Evolutionary conservation across 495 filamentous ascomycete species (phyloP).

Genomic region (Xylaria intraflava): DNA sequence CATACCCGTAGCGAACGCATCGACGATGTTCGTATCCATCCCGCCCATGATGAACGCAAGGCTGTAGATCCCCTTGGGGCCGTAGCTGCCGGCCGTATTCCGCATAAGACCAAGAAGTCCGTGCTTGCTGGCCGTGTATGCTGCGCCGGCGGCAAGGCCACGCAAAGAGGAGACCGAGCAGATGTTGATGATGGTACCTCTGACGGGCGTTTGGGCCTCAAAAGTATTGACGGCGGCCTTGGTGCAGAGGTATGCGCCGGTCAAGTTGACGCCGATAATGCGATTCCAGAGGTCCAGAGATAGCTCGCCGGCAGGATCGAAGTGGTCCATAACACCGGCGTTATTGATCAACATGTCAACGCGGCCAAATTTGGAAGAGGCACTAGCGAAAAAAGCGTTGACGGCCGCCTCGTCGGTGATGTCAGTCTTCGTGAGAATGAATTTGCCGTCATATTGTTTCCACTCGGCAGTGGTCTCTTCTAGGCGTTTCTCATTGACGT

Average conservation of each 20-base stretch:
- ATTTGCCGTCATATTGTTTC: constrained; percentile 12
- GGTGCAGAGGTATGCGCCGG: constrained; percentile 48
- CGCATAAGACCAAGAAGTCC: constrained; percentile 54
- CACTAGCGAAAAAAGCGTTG: constrained; percentile 21
- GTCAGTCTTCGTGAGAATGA: constrained; percentile 24
- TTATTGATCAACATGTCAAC: constrained; percentile 46
- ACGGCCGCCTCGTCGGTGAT: constrained; percentile 30
- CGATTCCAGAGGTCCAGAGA: constrained; percentile 47
- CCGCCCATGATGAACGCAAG: constrained; percentile 50
- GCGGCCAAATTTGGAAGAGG: constrained; percentile 30
- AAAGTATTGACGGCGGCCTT: constrained; percentile 42
- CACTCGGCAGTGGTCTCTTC: constrained; percentile 7
- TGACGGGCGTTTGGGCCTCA: constrained; percentile 2
- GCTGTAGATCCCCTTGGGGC: constrained; percentile 48
- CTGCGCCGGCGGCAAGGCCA: constrained; percentile 37
- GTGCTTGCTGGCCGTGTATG: constrained; percentile 50
- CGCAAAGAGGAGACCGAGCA: constrained; percentile 27
- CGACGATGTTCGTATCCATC: constrained; percentile 45
- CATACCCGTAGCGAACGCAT: constrained; percentile 33
- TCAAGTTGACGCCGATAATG: constrained; percentile 54
- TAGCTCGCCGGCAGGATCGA: constrained; percentile 46
- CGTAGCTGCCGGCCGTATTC: constrained; percentile 55
- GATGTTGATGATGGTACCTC: constrained; percentile 42
- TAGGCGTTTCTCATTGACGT: constrained; percentile 22
- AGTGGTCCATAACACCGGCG: constrained; percentile 47